Evolutionary conservation across 257 asterid genomes (phyloP).

Genomic region (Misopates orontium): DNA sequence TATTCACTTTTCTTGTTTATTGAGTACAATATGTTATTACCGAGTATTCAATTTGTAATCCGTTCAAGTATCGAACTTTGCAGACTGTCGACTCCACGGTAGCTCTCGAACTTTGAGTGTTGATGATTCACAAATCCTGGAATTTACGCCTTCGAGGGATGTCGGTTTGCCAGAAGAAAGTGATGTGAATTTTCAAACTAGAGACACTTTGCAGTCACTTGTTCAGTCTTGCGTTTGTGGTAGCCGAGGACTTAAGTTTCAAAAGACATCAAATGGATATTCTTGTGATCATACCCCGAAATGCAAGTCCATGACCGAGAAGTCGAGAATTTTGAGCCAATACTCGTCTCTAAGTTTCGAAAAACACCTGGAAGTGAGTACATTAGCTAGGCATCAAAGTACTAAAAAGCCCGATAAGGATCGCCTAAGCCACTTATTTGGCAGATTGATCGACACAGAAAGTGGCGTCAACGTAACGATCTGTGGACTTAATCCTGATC

Average conservation of each 20-base stretch:
- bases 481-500: neutral
- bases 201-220: constrained; percentile 42
- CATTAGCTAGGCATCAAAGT: neutral
- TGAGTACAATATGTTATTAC: neutral
- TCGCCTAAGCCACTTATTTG: no score
- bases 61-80: no score
- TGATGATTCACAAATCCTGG: no score
- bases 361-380: constrained; percentile 27
- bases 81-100: constrained; percentile 1
- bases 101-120: neutral
- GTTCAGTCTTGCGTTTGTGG: constrained; percentile 40
- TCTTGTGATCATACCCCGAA: neutral
- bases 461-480: no score
- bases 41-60: neutral
- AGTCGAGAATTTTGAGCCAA: constrained; percentile 5
- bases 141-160: neutral
- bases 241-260: constrained; percentile 4
- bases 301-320: constrained; percentile 22
- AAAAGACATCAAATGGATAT: neutral
- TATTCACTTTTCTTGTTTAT: neutral
- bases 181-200: constrained; percentile 10
- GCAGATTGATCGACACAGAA: no score
- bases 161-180: constrained; percentile 12
- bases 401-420: no score
- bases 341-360: constrained; percentile 11